Conservation (phyloP, 345 rosid genomes). For the Gossypium thurberi region DNA sequence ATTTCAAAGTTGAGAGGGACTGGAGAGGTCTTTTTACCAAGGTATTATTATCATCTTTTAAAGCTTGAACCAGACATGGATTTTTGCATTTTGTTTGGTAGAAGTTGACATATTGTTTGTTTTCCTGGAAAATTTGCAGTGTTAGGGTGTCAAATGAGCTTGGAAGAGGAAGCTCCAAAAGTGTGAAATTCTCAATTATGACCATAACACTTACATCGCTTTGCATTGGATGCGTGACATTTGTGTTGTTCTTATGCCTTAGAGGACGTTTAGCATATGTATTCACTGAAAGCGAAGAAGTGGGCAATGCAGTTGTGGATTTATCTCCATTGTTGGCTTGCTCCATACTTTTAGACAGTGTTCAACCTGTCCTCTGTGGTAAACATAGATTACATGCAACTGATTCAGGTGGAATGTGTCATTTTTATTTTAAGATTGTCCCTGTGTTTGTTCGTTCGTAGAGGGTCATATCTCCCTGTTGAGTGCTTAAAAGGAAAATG, state of each 20-base stretch:
- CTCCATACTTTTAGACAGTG: slow-evolving; percentile 70
- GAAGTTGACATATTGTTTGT: background rate
- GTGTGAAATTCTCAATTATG: slow-evolving; percentile 48
- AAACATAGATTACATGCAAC: background rate
- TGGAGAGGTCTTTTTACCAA: no score
- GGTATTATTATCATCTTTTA: background rate
- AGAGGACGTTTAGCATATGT: slow-evolving; percentile 56
- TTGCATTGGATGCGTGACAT: slow-evolving; percentile 39
- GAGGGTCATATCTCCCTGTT: no score
- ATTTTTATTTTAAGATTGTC: no score
- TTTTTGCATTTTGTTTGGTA: background rate
- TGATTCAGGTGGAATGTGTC: no score
- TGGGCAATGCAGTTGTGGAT: slow-evolving; percentile 53
- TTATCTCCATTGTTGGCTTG: slow-evolving; percentile 63
- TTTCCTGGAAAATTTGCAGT: slow-evolving; percentile 27
- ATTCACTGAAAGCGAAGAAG: slow-evolving; percentile 46
- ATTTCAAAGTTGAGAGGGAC: no score
- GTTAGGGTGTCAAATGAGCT: slow-evolving; percentile 83
- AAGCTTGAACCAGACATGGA: background rate
- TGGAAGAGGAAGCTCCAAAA: slow-evolving; percentile 55
- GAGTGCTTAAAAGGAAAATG: no score
- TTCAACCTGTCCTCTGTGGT: slow-evolving; percentile 89
- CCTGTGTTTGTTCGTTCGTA: no score
- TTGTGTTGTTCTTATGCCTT: slow-evolving; percentile 38
- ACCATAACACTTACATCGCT: slow-evolving; percentile 42